Evolutionary conservation across 2,329 filamentous ascomycete genomes (phyloP).

Genomic region (Cladophialophora immunda): DNA sequence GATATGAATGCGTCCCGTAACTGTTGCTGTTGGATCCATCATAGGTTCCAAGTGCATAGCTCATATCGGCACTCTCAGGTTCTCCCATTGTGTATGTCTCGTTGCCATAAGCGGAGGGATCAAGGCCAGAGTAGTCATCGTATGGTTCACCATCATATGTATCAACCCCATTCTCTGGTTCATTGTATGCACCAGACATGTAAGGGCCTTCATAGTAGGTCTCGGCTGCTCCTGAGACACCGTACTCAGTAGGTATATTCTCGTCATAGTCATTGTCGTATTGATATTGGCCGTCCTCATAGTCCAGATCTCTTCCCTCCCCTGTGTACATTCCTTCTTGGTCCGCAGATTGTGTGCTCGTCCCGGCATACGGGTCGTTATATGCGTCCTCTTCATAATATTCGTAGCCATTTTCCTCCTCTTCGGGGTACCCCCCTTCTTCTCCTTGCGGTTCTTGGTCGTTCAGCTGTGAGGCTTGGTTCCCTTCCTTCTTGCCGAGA

Average conservation of each 20-base stretch:
- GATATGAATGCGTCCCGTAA: neutral
- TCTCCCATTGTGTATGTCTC: neutral
- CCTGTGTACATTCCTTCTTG: conserved; percentile 6
- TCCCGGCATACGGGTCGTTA: neutral
- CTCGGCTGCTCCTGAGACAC: neutral
- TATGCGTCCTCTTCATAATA: neutral
- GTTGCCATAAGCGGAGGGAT: neutral
- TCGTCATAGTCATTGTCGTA: conserved; percentile 8
- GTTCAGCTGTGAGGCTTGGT: neutral
- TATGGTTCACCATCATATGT: neutral
- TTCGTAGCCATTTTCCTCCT: neutral
- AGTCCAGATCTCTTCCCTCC: neutral
- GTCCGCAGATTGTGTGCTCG: neutral
- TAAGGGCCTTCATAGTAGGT: conserved; percentile 11
- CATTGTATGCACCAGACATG: conserved; percentile 20
- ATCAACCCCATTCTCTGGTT: conserved; percentile 5
- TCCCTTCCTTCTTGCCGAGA: conserved; percentile 6
- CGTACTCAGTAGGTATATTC: neutral
- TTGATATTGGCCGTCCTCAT: conserved; percentile 4
- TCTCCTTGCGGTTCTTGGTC: neutral
- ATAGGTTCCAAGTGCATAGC: neutral
- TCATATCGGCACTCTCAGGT: neutral
- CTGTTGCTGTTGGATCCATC: neutral
- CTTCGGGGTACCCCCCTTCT: neutral
- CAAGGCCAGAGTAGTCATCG: neutral